phyloP scores from a whole-genome alignment of 1,284 basidiomycete genomes.

The Macrocystidia cucumis region DNA sequence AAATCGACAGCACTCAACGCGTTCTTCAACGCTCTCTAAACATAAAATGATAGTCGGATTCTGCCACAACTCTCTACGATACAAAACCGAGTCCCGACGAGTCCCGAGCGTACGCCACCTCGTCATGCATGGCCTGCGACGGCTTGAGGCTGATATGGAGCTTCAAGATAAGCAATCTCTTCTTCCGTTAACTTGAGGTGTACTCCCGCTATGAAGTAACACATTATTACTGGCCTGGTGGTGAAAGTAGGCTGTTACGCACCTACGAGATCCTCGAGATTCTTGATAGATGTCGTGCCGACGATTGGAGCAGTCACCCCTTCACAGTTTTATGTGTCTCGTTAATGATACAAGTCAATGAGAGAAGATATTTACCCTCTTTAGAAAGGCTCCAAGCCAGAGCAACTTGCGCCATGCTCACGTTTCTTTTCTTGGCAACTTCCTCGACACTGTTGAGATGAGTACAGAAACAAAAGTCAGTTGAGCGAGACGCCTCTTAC shows the following conservation, averaged over 20 bases:
- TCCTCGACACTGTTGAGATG: constrained; percentile 30
- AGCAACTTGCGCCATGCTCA: constrained; percentile 51
- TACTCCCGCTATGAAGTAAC: not conserved
- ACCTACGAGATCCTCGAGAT: constrained; percentile 42
- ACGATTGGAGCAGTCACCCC: constrained; percentile 46
- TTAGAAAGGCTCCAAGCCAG: constrained; percentile 43
- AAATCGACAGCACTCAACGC: too few species aligned
- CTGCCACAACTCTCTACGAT: too few species aligned
- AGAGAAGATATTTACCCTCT: constrained; percentile 19
- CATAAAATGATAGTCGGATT: too few species aligned
- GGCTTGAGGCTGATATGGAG: constrained; percentile 1
- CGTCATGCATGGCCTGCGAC: constrained; percentile 5
- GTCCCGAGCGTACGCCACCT: too few species aligned
- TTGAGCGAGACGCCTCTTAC: constrained; percentile 5
- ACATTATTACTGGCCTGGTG: not conserved
- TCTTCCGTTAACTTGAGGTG: constrained; percentile 2
- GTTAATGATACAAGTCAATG: constrained; percentile 8
- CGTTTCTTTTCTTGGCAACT: constrained; percentile 39
- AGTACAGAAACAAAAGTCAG: too few species aligned
- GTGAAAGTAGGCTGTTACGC: not conserved
- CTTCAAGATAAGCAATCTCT: constrained; percentile 4
- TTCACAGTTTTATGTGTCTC: constrained; percentile 8
- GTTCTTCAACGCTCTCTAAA: too few species aligned
- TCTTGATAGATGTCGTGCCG: constrained; percentile 41
- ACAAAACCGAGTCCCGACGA: too few species aligned